A percentile compares a stretch with the other conserved stretches of the same genome.
These are phyloP conservation scores for Arthrobotrys iridis DNA, from an alignment of 2,329 filamentous ascomycete species.

Conservation along the genomic window DNA sequence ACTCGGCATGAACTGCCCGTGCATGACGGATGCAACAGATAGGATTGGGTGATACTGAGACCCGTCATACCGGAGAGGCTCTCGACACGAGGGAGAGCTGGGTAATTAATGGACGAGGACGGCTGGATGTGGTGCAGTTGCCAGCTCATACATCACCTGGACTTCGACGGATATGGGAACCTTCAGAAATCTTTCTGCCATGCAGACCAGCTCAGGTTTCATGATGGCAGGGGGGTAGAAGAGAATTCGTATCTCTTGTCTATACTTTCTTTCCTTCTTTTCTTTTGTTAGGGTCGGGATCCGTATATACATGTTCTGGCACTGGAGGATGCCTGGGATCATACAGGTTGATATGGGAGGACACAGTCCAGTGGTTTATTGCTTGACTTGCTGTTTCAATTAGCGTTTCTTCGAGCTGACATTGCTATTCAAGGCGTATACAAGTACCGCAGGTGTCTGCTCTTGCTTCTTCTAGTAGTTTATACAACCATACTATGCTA, in stretches of 20 bases:
- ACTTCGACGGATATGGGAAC: constrained; percentile 22
- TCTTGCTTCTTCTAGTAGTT: background rate
- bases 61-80: background rate
- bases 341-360: background rate
- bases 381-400: constrained; percentile 21
- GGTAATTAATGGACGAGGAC: background rate
- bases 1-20: constrained; percentile 32
- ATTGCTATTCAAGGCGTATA: constrained; percentile 9
- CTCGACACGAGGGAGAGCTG: constrained; percentile 13
- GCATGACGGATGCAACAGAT: background rate
- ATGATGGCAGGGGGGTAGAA: constrained; percentile 21
- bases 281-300: constrained; percentile 3
- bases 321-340: background rate
- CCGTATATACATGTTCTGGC: background rate
- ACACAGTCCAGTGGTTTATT: background rate
- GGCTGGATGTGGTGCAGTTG: constrained; percentile 13
- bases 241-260: constrained; percentile 4
- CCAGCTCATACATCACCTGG: constrained; percentile 47
- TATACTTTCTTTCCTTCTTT: constrained; percentile 1
- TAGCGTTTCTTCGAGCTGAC: constrained; percentile 13
- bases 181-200: background rate
- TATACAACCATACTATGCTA: background rate
- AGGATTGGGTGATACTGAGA: constrained; percentile 22
- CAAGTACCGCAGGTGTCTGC: background rate
- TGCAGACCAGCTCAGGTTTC: constrained; percentile 23